phyloP scores from a whole-genome alignment of 306 rosid species.

The Adenanthera pavonina region DNA sequence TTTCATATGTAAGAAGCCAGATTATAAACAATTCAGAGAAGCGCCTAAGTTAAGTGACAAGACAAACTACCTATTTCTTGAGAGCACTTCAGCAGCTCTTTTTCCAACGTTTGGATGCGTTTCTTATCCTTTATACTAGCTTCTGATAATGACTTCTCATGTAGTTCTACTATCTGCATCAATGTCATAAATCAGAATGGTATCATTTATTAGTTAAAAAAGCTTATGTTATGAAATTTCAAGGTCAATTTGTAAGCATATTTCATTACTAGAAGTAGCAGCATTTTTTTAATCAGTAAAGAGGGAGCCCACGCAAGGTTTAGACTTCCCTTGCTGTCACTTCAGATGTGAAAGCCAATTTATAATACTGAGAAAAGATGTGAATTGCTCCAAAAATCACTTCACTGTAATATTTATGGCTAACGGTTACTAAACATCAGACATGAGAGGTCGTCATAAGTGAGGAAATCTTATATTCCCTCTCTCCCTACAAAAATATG shows the following conservation, averaged over 20 bases:
- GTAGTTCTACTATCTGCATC: slow-evolving; percentile 65
- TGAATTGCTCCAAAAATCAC: not conserved
- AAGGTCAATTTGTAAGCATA: slow-evolving; percentile 3
- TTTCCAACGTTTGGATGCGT: slow-evolving; percentile 65
- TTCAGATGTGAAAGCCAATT: not conserved
- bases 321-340: slow-evolving; percentile 16
- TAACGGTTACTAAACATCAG: not conserved
- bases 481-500: not conserved
- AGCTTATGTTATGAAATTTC: not conserved
- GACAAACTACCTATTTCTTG: slow-evolving; percentile 80
- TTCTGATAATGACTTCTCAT: slow-evolving; percentile 60
- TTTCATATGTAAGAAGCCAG: not conserved
- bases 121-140: slow-evolving; percentile 64
- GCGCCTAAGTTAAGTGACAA: not conserved
- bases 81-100: slow-evolving; percentile 78
- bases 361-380: not conserved
- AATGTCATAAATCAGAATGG: slow-evolving; percentile 41
- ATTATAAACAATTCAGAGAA: not conserved
- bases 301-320: slow-evolving; percentile 21
- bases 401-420: not conserved
- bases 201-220: slow-evolving; percentile 7
- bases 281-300: not conserved
- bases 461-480: not conserved
- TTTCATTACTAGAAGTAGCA: slow-evolving; percentile 14
- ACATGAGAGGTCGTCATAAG: slow-evolving; percentile 4